Conservation (phyloP, 2,329 filamentous ascomycete species). For the Paraphoma chrysanthemicola region DNA sequence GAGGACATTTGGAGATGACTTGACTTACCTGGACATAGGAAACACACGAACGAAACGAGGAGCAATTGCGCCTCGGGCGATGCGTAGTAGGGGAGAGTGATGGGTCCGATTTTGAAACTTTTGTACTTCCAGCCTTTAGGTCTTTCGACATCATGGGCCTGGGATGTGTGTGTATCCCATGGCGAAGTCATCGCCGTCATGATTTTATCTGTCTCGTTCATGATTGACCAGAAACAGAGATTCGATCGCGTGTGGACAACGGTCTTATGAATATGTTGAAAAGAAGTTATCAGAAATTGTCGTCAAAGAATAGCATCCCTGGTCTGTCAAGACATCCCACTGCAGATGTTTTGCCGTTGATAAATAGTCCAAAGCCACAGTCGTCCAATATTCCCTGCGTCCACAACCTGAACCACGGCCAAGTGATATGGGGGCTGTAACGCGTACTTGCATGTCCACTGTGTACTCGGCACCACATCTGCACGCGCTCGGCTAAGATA, state of each 20-base stretch:
- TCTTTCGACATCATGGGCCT: slow-evolving; percentile 8
- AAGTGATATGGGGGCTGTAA: not conserved
- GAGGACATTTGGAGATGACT: too few relatives aligned
- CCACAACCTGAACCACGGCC: not conserved
- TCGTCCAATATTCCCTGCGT: not conserved
- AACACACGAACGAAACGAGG: slow-evolving; percentile 57
- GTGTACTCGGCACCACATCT: not conserved
- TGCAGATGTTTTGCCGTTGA: not conserved
- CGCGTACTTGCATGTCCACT: not conserved
- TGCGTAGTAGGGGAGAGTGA: slow-evolving; percentile 53
- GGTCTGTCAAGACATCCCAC: too few relatives aligned
- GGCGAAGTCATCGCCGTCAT: not conserved
- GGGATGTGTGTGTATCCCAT: not conserved
- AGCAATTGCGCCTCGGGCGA: slow-evolving; percentile 54
- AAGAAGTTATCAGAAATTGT: too few relatives aligned
- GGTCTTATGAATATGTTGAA: too few relatives aligned
- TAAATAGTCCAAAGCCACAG: not conserved
- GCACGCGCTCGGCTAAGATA: not conserved
- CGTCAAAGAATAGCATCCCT: too few relatives aligned
- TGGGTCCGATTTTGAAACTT: slow-evolving; percentile 44
- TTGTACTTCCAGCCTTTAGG: slow-evolving; percentile 54
- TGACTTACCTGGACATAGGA: slow-evolving; percentile 52
- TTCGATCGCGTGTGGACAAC: too few relatives aligned
- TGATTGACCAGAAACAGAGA: not conserved
- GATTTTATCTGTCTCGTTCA: not conserved